These are phyloP conservation scores for Metarhizium humberi DNA, from an alignment of 2,329 filamentous ascomycete species.

Conservation along the genomic window DNA sequence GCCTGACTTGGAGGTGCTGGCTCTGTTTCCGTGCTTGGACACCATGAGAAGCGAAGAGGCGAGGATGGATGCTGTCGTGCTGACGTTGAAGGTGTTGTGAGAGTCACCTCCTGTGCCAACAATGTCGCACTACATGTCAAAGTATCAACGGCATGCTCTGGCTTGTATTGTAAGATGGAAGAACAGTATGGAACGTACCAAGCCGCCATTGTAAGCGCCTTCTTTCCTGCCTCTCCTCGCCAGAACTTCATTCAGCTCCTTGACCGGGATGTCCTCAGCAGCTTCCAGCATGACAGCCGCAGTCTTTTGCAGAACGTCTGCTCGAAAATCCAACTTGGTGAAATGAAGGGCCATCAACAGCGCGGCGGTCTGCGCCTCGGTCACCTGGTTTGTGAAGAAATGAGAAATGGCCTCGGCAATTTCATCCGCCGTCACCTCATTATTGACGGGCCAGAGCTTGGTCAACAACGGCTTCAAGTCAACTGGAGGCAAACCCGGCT, in stretches of 20 bases:
- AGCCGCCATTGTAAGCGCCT: conserved; percentile 70
- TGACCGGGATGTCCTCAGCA: conserved; percentile 60
- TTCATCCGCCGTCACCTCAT: conserved; percentile 60
- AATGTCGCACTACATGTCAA: conserved; percentile 61
- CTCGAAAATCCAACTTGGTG: conserved; percentile 71
- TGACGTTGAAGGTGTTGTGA: conserved; percentile 98
- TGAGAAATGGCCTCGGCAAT: conserved; percentile 84
- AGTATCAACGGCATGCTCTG: background rate
- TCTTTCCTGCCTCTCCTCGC: conserved; percentile 51
- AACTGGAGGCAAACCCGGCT: conserved; percentile 25
- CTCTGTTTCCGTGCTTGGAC: conserved; percentile 92
- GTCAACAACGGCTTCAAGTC: conserved; percentile 65
- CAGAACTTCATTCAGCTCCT: conserved; percentile 52
- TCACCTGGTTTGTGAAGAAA: conserved; percentile 85
- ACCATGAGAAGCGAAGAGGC: conserved; percentile 77
- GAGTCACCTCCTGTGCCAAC: conserved; percentile 94
- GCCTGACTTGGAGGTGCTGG: conserved; percentile 90
- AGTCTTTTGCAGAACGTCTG: conserved; percentile 79
- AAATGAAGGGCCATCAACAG: conserved; percentile 89
- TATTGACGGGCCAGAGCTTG: conserved; percentile 55
- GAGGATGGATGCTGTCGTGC: conserved; percentile 87
- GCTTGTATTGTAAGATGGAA: background rate
- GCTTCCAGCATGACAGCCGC: conserved; percentile 77
- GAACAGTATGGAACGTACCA: conserved; percentile 46
- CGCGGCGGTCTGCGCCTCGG: conserved; percentile 79